Base-by-base conservation (phyloP, 1,284 basidiomycete species). In the Exobasidium rhododendri region DNA sequence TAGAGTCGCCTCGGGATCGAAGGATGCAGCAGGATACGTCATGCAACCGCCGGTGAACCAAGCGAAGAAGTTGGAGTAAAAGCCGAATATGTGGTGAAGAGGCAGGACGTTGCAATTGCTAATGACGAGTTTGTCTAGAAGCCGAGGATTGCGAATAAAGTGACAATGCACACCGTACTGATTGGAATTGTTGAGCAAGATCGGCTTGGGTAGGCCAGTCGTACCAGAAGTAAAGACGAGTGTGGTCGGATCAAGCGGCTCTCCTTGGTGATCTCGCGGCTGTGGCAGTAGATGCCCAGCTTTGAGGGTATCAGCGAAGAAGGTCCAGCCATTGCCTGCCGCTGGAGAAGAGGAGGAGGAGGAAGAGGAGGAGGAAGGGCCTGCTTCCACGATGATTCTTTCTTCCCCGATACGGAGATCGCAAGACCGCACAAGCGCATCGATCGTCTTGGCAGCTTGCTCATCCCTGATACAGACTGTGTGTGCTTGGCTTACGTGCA, bases 151-250 rank as follows among this genome's bases (percentile, higher is more conserved):
- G n/a, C n/a, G n/a, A n/a, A n/a, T n/a, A n/a, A n/a, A n/a, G n/a
- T n/a, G n/a, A n/a, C n/a, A n/a, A n/a, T n/a, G n/a, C n/a, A n/a
- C n/a, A n/a, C n/a, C n/a, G n/a, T n/a, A n/a, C n/a, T n/a, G n/a
- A n/a, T n/a, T n/a, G n/a, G 17, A 40, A 40, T 40, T 40, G 17
- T 17, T 84, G 57, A 83, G 83, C 58, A 85, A 70, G 5, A 86
- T 85, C 20, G 84, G 85, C 66, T 89, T 88, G 1, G 86, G 87
- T 49, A 85, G 71, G 11, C 85, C 85, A 10, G 87, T 89, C 6
- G 79, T 81, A 30, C 77, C 81, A 2, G 75, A 78, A 2, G 81
- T 81, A 68, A 79, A 80, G 57, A 80, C 53, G 81, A 82, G 75
- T 26, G 67, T 81, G 20, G 83, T 84, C 64, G 84, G 78, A 71